These are phyloP conservation scores for Dothideomycetes sp. DNA, from an alignment of 2,329 filamentous ascomycete species.

Conservation along the genomic window DNA sequence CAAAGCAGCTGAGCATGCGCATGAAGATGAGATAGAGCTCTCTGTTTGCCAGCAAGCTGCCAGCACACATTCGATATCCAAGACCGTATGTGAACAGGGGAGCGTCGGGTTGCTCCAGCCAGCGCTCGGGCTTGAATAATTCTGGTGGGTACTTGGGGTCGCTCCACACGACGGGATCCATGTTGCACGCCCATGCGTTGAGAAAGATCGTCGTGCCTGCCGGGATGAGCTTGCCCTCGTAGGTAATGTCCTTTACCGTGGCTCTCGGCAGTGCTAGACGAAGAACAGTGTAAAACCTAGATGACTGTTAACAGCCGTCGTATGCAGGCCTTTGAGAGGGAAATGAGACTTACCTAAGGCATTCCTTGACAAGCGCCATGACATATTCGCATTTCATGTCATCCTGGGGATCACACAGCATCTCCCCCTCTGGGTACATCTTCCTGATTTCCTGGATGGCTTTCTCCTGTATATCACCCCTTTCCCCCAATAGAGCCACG, in stretches of 20 bases:
- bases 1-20: constrained; percentile 50
- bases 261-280: constrained; percentile 51
- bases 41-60: constrained; percentile 50
- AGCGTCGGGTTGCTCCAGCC: constrained; percentile 52
- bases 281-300: constrained; percentile 50
- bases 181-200: constrained; percentile 59
- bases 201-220: constrained; percentile 54
- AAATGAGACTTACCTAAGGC: constrained; percentile 33
- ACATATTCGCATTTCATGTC: constrained; percentile 55
- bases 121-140: constrained; percentile 50
- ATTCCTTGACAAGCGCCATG: constrained; percentile 52
- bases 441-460: constrained; percentile 46
- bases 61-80: constrained; percentile 58
- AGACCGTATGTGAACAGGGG: constrained; percentile 56
- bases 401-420: constrained; percentile 49
- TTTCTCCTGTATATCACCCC: constrained; percentile 52
- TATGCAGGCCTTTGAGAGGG: not conserved
- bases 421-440: constrained; percentile 40
- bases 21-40: constrained; percentile 56
- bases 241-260: constrained; percentile 48
- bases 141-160: constrained; percentile 34
- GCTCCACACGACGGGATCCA: constrained; percentile 48
- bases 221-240: constrained; percentile 47
- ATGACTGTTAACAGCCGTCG: not conserved
- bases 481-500: constrained; percentile 47